Conservation (phyloP, 176 grass and related monocot genomes). For the Tillandsia fasciculata region DNA sequence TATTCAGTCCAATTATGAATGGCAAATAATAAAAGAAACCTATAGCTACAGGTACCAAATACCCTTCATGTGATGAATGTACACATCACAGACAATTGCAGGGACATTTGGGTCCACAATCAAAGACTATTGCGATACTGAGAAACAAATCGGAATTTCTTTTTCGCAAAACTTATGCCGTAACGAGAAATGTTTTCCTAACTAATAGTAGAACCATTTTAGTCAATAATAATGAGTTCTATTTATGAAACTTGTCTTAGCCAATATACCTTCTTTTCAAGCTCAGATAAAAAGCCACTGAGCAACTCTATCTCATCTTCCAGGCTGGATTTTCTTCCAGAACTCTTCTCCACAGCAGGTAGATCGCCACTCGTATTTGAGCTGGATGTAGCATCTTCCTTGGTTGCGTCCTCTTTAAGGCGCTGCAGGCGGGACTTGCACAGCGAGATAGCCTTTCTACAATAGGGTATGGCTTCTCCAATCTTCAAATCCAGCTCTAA, state of each 20-base stretch:
- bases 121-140: too few species aligned
- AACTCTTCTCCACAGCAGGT: constrained; percentile 26
- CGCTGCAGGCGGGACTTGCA: constrained; percentile 71
- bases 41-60: background rate
- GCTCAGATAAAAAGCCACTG: constrained; percentile 63
- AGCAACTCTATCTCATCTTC: constrained; percentile 70
- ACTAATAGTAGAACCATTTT: background rate
- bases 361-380: too few species aligned
- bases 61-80: too few species aligned
- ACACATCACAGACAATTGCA: too few species aligned
- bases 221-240: background rate
- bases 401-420: constrained; percentile 38
- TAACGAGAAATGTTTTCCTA: background rate
- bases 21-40: background rate
- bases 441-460: constrained; percentile 59
- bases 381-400: constrained; percentile 18
- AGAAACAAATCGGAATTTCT: too few species aligned
- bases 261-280: constrained; percentile 81
- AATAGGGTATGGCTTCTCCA: constrained; percentile 70
- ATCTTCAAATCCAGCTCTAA: constrained; percentile 51
- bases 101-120: too few species aligned
- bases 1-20: constrained; percentile 8
- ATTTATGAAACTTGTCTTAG: background rate
- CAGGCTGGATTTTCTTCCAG: constrained; percentile 31
- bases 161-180: too few species aligned